phyloP scores from a whole-genome alignment of 2,329 filamentous ascomycete species.

The Aspergillus calidoustus region DNA sequence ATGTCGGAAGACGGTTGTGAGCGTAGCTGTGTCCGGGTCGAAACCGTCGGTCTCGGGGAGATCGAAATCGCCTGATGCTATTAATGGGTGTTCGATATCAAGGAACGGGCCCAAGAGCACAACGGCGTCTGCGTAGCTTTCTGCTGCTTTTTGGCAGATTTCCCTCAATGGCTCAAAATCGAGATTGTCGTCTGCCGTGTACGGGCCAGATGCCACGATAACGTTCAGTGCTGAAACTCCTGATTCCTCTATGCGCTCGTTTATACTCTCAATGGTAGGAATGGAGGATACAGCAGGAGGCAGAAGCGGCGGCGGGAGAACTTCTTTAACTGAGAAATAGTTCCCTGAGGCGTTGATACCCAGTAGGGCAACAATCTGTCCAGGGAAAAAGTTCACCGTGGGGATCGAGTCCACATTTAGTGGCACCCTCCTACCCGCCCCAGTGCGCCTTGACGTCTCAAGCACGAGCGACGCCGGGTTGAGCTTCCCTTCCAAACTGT shows the following conservation, averaged over 20 bases:
- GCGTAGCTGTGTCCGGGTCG: constrained; percentile 77
- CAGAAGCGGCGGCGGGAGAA: constrained; percentile 75
- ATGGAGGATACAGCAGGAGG: constrained; percentile 73
- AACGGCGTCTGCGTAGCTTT: constrained; percentile 75
- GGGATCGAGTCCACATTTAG: constrained; percentile 73
- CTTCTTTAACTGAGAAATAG: constrained; percentile 78
- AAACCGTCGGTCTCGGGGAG: constrained; percentile 68
- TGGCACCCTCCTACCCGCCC: constrained; percentile 80
- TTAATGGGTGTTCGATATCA: constrained; percentile 85
- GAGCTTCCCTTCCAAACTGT: constrained; percentile 80
- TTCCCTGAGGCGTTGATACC: constrained; percentile 87
- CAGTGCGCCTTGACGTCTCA: constrained; percentile 83
- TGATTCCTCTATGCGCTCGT: constrained; percentile 69
- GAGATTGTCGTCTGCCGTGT: constrained; percentile 89
- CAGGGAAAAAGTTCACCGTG: constrained; percentile 85
- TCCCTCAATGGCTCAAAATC: constrained; percentile 85
- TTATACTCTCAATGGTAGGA: constrained; percentile 68
- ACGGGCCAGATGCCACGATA: constrained; percentile 82
- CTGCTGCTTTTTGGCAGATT: constrained; percentile 76
- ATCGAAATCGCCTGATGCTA: constrained; percentile 80
- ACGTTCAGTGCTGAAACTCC: constrained; percentile 74
- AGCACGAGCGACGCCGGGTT: constrained; percentile 85
- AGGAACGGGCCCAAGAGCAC: constrained; percentile 87
- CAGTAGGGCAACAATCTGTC: constrained; percentile 85
- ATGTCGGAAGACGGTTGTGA: constrained; percentile 81